Percentiles rank a stretch among this genome's conserved stretches.
Evolutionary conservation across 176 grass and related monocot genomes (phyloP).

Genomic region (Hyparrhenia diplandra): DNA sequence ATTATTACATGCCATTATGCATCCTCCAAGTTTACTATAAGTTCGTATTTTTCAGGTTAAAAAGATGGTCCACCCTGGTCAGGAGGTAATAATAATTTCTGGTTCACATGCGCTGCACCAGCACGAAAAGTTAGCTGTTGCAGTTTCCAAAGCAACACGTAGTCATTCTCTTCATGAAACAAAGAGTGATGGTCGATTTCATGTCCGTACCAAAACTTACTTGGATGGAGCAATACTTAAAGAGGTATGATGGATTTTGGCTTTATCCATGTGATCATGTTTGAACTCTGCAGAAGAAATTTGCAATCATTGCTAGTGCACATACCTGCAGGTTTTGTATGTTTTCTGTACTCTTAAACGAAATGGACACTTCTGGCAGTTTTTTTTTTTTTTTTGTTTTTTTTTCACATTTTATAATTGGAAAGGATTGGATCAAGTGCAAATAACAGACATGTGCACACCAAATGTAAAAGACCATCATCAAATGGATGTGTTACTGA

Average conservation of each 20-base stretch:
- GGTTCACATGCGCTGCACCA: constrained; percentile 88
- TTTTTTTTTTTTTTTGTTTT: not conserved
- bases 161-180: constrained; percentile 99
- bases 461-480: not conserved
- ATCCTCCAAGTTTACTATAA: not conserved
- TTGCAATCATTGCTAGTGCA: constrained; percentile 6
- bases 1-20: not conserved
- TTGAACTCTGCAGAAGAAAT: not conserved
- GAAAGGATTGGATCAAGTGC: not conserved
- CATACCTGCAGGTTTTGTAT: not conserved
- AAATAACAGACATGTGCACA: constrained; percentile 4
- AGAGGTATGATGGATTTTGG: constrained; percentile 63
- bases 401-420: constrained; percentile 11
- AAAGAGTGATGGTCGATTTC: constrained; percentile 82
- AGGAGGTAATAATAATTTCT: constrained; percentile 93
- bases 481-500: not conserved
- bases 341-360: not conserved
- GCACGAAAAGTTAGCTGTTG: constrained; percentile 93
- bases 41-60: constrained; percentile 62
- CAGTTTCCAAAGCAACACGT: constrained; percentile 91
- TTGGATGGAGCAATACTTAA: constrained; percentile 91
- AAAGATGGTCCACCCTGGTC: constrained; percentile 83
- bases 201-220: constrained; percentile 89
- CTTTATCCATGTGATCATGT: constrained; percentile 22
- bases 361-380: not conserved